These are phyloP conservation scores for Triticum timopheevii DNA, from an alignment of 176 grass and related monocot species.

Conservation along the genomic window DNA sequence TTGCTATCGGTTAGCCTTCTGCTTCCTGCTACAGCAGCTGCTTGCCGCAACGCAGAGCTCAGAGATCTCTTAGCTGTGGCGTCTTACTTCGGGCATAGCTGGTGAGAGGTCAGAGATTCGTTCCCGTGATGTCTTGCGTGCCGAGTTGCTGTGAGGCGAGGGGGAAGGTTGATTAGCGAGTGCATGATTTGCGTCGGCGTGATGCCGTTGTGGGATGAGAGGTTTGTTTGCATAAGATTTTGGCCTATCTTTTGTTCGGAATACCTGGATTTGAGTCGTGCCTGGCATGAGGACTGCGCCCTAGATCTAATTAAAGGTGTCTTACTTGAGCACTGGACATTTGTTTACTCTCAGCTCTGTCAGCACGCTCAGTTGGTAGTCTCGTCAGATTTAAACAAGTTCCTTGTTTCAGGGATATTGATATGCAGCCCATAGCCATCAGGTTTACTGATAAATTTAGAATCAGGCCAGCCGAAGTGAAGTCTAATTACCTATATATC, in stretches of 20 bases:
- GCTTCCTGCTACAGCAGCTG: background rate
- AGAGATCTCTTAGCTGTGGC: background rate
- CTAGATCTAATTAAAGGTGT: background rate
- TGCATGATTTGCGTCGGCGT: background rate
- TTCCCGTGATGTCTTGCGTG: background rate
- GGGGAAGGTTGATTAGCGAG: background rate
- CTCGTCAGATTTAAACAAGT: no score
- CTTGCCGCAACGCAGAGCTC: background rate
- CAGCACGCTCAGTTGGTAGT: no score
- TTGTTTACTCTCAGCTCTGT: no score
- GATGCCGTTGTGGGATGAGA: background rate
- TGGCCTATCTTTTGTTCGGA: background rate
- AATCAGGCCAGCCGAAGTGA: no score
- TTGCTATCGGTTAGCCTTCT: background rate
- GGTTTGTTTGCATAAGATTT: background rate
- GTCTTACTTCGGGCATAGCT: background rate
- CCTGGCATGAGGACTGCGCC: background rate
- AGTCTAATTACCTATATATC: background rate
- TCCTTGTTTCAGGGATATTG: no score
- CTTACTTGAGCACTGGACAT: no score
- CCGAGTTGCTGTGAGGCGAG: no score
- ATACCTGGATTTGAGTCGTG: background rate
- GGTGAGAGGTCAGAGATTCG: background rate
- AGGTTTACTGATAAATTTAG: no score
- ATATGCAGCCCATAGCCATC: no score